phyloP scores from a whole-genome alignment of 345 rosid species.

The Acer yangbiense region DNA sequence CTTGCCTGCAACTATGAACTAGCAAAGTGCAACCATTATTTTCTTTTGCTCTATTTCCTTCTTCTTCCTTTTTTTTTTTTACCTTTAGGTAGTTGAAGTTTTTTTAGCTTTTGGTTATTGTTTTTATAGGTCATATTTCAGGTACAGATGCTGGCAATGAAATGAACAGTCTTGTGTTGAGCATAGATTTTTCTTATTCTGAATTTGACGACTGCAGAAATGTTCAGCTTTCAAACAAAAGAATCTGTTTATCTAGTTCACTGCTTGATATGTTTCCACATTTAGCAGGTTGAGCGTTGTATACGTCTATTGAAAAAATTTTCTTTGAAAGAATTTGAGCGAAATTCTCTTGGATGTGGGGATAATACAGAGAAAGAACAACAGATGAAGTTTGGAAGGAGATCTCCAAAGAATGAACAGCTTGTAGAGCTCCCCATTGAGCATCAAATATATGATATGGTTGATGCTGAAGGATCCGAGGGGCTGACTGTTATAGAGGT shows the following conservation, averaged over 20 bases:
- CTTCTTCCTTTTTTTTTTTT: neutral
- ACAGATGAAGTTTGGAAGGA: conserved; percentile 75
- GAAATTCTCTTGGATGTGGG: conserved; percentile 29
- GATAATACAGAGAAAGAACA: conserved; percentile 41
- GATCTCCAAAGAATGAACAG: conserved; percentile 57
- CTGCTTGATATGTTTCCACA: conserved; percentile 19
- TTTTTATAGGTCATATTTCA: conserved; percentile 4
- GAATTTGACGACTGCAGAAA: neutral
- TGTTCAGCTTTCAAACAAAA: conserved; percentile 2
- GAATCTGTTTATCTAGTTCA: neutral
- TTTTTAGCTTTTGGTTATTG: conserved; percentile 15
- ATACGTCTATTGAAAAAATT: conserved; percentile 57
- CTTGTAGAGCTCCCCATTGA: conserved; percentile 79
- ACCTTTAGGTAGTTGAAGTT: conserved; percentile 12
- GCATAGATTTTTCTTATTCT: conserved; percentile 1
- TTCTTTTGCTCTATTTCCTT: neutral
- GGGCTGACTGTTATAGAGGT: conserved; percentile 83
- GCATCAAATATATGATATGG: conserved; percentile 84
- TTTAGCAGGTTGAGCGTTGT: conserved; percentile 67
- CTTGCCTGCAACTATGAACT: neutral
- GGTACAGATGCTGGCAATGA: neutral
- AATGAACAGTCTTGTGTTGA: neutral
- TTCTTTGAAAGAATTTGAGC: conserved; percentile 45
- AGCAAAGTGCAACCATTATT: neutral
- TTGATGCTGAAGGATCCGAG: conserved; percentile 72